A percentile compares a stretch with the other conserved stretches of the same genome.
phyloP scores from a whole-genome alignment of 2,329 filamentous ascomycete species.

The Dactylellina leptospora region DNA sequence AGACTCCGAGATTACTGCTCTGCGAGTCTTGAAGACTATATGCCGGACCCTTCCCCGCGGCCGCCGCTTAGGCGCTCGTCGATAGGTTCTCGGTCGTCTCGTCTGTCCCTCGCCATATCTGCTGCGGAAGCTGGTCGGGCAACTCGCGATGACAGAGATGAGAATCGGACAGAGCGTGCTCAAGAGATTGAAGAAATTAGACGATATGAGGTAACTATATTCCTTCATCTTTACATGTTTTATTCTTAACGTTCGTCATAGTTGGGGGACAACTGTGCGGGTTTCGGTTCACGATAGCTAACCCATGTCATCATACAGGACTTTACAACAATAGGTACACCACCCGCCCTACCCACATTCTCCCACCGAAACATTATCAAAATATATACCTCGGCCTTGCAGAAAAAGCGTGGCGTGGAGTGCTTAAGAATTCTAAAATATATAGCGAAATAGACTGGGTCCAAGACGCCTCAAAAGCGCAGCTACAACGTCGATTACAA shows the following conservation, averaged over 20 bases:
- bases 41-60: constrained; percentile 49
- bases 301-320: constrained; percentile 66
- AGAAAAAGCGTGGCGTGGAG: constrained; percentile 44
- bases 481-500: constrained; percentile 78
- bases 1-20: no score
- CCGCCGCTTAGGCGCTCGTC: constrained; percentile 48
- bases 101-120: constrained; percentile 74
- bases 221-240: background rate
- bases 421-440: constrained; percentile 59
- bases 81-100: constrained; percentile 62
- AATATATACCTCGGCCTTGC: constrained; percentile 7
- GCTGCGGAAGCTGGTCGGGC: constrained; percentile 68
- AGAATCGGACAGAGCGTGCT: constrained; percentile 69
- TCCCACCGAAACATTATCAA: background rate
- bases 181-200: constrained; percentile 98
- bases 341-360: constrained; percentile 17
- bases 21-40: constrained; percentile 26
- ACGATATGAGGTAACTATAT: constrained; percentile 76
- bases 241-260: no score
- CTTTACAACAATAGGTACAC: constrained; percentile 86
- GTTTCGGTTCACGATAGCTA: background rate
- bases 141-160: constrained; percentile 61
- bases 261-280: no score
- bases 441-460: constrained; percentile 79
- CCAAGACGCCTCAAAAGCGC: constrained; percentile 92